A percentile compares a stretch with the other conserved stretches of the same genome.
Evolutionary conservation across 257 asterid species (phyloP).

Genomic region (Solanum tarapatanum): DNA sequence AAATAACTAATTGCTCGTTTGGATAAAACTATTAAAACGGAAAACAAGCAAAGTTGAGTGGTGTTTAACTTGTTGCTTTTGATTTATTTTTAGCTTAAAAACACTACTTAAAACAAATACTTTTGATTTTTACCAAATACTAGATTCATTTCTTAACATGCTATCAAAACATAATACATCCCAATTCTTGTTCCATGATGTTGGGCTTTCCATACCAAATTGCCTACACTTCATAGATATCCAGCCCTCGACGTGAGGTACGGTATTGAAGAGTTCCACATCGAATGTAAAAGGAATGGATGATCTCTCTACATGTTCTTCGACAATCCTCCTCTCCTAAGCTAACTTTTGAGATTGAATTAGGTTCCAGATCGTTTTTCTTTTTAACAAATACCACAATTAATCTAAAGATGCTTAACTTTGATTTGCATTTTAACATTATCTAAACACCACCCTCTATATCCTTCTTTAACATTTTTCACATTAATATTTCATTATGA

Average conservation of each 20-base stretch:
- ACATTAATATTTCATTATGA: neutral
- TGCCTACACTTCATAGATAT: neutral
- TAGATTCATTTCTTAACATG: neutral
- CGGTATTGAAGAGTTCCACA: neutral
- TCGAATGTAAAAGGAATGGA: no score
- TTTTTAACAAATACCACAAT: neutral
- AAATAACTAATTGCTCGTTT: neutral
- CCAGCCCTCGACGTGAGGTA: neutral
- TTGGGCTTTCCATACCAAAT: neutral
- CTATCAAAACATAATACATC: neutral
- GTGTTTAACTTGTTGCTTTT: neutral
- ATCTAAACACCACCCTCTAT: neutral
- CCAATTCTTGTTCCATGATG: neutral
- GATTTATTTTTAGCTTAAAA: neutral
- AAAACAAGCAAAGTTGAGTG: neutral
- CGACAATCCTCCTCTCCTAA: no score
- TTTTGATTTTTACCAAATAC: neutral
- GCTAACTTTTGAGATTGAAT: neutral
- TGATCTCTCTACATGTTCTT: neutral
- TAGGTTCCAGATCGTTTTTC: fast-evolving
- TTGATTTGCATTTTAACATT: neutral
- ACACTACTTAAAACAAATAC: neutral
- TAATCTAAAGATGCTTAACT: neutral
- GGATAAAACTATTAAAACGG: neutral
- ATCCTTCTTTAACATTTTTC: neutral